A percentile compares a stretch with the other conserved stretches of the same genome.
Conservation (phyloP, 805 yeast species). For the Wickerhamomyces tratensis region DNA sequence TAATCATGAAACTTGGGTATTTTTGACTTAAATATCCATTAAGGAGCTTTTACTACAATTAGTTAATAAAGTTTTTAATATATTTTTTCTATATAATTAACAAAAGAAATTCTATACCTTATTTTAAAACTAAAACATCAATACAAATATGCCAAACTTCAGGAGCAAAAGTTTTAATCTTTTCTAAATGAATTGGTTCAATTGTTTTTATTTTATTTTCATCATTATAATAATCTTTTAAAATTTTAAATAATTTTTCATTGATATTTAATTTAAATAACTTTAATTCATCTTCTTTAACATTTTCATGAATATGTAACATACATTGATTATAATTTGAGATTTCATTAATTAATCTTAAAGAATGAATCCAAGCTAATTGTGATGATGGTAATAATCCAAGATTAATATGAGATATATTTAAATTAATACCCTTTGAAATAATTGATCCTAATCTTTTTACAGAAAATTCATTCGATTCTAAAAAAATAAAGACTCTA, state of each 20-base stretch:
- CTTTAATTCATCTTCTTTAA: slow-evolving; percentile 33
- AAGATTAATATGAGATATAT: slow-evolving; percentile 54
- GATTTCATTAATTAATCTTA: slow-evolving; percentile 11
- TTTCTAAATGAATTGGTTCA: slow-evolving; percentile 36
- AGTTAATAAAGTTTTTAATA: too few species aligned
- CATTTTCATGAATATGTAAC: slow-evolving; percentile 73
- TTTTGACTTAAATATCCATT: too few species aligned
- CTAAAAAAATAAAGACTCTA: slow-evolving; percentile 39
- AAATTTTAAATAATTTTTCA: slow-evolving; percentile 1
- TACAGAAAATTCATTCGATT: slow-evolving; percentile 46
- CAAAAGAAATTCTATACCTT: too few species aligned
- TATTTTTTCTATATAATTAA: too few species aligned
- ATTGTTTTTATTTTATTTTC: background rate
- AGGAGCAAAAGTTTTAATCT: slow-evolving; percentile 80
- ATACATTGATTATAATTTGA: slow-evolving; percentile 11
- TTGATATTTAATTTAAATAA: slow-evolving; percentile 3
- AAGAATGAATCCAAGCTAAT: slow-evolving; percentile 48
- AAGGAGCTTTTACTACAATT: too few species aligned
- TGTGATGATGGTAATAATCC: slow-evolving; percentile 72
- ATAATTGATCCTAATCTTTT: slow-evolving; percentile 22
- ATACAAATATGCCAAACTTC: slow-evolving; percentile 73
- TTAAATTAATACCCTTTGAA: background rate
- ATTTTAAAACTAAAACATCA: slow-evolving; percentile 18
- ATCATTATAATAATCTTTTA: background rate
- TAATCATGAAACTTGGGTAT: too few species aligned